These are phyloP conservation scores for Zygosaccharomyces pseudobailii DNA, from an alignment of 1,139 yeast genomes.

Conservation along the genomic window DNA sequence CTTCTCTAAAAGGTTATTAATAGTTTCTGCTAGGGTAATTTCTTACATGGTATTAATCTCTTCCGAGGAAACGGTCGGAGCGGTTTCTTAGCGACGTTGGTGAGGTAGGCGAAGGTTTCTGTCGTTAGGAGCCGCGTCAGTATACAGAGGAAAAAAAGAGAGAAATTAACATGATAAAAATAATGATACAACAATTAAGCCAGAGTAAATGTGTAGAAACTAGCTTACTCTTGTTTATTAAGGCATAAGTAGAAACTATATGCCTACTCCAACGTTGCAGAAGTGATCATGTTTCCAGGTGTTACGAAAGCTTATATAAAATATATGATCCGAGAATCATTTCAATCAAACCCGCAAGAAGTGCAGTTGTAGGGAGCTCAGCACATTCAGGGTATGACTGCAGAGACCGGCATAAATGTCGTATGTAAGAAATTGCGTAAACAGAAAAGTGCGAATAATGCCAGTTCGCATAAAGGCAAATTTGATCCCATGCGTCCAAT, in stretches of 20 bases:
- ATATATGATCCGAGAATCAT: neutral
- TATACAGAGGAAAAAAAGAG: neutral
- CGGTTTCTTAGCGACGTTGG: neutral
- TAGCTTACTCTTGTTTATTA: neutral
- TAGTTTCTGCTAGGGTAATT: too few species aligned
- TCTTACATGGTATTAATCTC: too few species aligned
- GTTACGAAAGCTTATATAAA: neutral
- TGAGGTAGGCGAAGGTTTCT: neutral
- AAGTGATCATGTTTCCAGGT: neutral
- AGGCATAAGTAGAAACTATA: neutral
- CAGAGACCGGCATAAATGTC: neutral
- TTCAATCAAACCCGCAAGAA: too few species aligned
- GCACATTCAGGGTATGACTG: neutral
- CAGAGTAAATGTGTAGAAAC: neutral
- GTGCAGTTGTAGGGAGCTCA: too few species aligned
- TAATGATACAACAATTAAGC: neutral
- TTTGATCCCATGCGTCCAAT: neutral
- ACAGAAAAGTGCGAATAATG: neutral
- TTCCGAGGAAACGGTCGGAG: neutral
- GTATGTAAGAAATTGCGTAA: neutral
- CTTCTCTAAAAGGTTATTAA: too few species aligned
- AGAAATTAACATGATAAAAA: neutral
- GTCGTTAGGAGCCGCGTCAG: neutral
- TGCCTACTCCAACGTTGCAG: neutral
- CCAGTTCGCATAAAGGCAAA: neutral